Evolutionary conservation across 1,284 basidiomycete species (phyloP).

Genomic region (Fomitopsis betulina): DNA sequence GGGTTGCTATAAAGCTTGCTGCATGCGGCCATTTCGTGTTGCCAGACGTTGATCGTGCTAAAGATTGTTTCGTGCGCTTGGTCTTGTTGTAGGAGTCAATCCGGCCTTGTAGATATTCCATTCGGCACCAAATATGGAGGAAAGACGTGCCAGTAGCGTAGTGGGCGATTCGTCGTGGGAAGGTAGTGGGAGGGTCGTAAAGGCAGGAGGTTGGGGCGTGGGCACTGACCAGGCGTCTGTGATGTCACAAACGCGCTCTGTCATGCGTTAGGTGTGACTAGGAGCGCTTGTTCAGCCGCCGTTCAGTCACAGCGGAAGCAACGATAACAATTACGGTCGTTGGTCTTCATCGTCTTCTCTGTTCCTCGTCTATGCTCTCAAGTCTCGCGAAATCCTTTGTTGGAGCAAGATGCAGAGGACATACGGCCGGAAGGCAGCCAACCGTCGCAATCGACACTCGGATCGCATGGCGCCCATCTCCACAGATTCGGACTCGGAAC

Average conservation of each 20-base stretch:
- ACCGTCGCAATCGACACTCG: conserved; percentile 13
- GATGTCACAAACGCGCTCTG: too few relatives aligned
- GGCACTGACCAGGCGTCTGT: too few relatives aligned
- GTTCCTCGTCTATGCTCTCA: background rate
- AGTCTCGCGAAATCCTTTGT: background rate
- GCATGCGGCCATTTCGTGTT: conserved; percentile 67
- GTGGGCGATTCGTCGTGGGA: too few relatives aligned
- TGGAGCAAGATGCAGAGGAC: conserved; percentile 16
- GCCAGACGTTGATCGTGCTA: conserved; percentile 29
- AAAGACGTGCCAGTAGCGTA: too few relatives aligned
- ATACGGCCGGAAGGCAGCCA: conserved; percentile 19
- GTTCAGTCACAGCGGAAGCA: too few relatives aligned
- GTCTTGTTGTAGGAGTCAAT: conserved; percentile 56
- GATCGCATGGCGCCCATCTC: conserved; percentile 5
- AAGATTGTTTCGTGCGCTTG: conserved; percentile 37
- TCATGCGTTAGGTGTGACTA: too few relatives aligned
- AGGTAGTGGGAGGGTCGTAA: too few relatives aligned
- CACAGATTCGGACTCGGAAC: conserved; percentile 1
- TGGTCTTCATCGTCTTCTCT: background rate
- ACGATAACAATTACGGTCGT: too few relatives aligned
- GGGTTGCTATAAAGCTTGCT: conserved; percentile 53
- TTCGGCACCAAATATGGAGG: conserved; percentile 16
- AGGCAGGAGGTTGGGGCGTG: too few relatives aligned
- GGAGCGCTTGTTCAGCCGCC: too few relatives aligned
- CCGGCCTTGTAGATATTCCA: conserved; percentile 54